A percentile compares a stretch with the other conserved stretches of the same genome.
phyloP scores from a whole-genome alignment of 257 asterid species.

The Nicotiana undulata region DNA sequence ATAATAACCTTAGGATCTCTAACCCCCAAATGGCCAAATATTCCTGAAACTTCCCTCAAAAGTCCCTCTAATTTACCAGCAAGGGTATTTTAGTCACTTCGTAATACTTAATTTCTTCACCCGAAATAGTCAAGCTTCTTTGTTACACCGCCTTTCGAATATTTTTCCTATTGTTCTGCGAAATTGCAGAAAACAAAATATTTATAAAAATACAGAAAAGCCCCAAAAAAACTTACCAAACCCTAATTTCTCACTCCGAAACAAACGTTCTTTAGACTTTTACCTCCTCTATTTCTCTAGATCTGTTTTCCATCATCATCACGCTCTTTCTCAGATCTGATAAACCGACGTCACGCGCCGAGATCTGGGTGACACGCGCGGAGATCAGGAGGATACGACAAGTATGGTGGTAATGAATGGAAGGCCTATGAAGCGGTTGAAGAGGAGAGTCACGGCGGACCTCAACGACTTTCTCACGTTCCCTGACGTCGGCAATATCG shows the following conservation, averaged over 20 bases:
- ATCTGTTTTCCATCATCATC: too few relatives aligned
- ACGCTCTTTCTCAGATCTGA: neutral
- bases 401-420: conserved; percentile 20
- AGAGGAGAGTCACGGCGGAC: conserved; percentile 19
- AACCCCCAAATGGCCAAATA: neutral
- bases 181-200: neutral
- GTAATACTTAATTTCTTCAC: neutral
- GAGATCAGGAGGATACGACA: neutral
- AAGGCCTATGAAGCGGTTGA: conserved; percentile 17
- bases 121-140: neutral
- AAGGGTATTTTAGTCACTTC: neutral
- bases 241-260: conserved; percentile 33
- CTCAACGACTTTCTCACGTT: conserved; percentile 12
- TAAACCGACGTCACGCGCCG: conserved; percentile 10
- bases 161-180: neutral
- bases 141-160: conserved; percentile 1
- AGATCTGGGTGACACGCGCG: conserved; percentile 13
- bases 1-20: too few relatives aligned
- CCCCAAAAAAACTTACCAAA: conserved; percentile 31
- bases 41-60: neutral
- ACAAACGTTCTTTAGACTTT: conserved; percentile 15
- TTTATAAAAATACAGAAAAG: conserved; percentile 38
- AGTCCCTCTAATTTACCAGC: neutral
- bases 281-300: conserved; percentile 3
- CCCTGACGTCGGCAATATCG: conserved; percentile 10